Percentiles rank a stretch among this genome's conserved stretches.
phyloP scores from a whole-genome alignment of 768 basidiomycete species.

The Lactarius hatsudake region DNA sequence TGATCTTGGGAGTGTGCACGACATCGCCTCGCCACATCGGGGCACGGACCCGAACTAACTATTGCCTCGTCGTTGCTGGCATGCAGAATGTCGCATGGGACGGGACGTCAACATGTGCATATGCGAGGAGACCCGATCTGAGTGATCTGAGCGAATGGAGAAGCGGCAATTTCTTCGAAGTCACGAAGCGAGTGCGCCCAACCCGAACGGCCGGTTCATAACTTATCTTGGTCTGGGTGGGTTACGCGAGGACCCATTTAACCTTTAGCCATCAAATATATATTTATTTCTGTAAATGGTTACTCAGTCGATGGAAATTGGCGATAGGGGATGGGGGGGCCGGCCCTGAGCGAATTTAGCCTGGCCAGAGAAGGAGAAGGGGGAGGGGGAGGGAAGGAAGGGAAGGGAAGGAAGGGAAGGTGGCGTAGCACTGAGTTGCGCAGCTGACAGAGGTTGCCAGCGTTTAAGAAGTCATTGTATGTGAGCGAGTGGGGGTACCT shows the following conservation, averaged over 20 bases:
- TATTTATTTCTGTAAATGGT: conserved; percentile 6
- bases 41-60: not conserved
- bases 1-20: not conserved
- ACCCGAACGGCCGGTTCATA: not conserved
- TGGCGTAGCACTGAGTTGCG: conserved; percentile 2
- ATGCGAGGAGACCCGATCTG: conserved; percentile 11
- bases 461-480: not conserved
- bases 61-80: conserved; percentile 1
- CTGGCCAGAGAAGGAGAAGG: not conserved
- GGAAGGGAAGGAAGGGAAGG: not conserved
- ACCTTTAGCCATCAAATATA: conserved; percentile 22
- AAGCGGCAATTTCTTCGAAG: conserved; percentile 2
- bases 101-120: conserved; percentile 1
- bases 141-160: conserved; percentile 1
- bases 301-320: not conserved
- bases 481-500: not conserved
- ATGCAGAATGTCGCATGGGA: conserved; percentile 9
- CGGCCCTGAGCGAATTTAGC: conserved; percentile 13
- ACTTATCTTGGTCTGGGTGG: not conserved
- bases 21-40: not conserved
- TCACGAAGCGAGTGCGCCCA: conserved; percentile 10
- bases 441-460: conserved; percentile 2
- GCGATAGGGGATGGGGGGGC: not conserved
- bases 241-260: conserved; percentile 19
- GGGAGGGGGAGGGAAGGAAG: too few species aligned